Evolutionary conservation across 495 filamentous ascomycete genomes (phyloP), one percentile per base, ranked within the genome.

Genomic region (Oidiodendron maius): DNA sequence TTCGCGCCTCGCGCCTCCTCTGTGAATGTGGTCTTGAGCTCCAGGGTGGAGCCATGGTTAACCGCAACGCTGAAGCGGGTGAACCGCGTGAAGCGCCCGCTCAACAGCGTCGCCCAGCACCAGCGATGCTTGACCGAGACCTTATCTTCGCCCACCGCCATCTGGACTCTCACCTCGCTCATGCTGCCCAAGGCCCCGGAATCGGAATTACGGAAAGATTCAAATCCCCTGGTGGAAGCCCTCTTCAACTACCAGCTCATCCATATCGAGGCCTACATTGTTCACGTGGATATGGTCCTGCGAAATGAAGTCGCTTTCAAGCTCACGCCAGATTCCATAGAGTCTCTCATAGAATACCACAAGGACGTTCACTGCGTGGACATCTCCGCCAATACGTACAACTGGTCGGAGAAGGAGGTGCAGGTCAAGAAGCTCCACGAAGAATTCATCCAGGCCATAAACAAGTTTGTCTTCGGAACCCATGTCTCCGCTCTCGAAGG

Each of bases 251-350:
- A 89, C 66, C 87, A 95, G 75, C 81, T 96, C 70, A 76, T 96
- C 66, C 87, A 96, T 64, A 76, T 97, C 53, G 91, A 97, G 69
- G 94, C 93, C 40, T 99, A 99, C 68, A 88, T 97, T 56, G 93
- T 99, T 50, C 94, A 97, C 68, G 89, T 99, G 67, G 93, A 99
- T 71, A 93, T 99, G 87, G 93, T 99, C 39, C 83, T 93, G 48
- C 83, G 90, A 65, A 95, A 95, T 62, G 93, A 99, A 68, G 90
- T 99, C 50, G 94, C 91, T 47, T 97, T 89, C 80, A 99, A 99
- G 74, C 77, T 99, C 57, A 96, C 91, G n/a, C 83, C 85, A 34
- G 93, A 97, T 65, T 88, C 93, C 37, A 99, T 99, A 73, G 90
- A 96, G 59, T 67, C 88, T 22, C 80, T 99, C 55, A 86, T 95